Percentiles rank a stretch among this genome's conserved stretches.
These are phyloP conservation scores for Mycena latifolia DNA, from an alignment of 768 basidiomycete genomes.

Conservation along the genomic window DNA sequence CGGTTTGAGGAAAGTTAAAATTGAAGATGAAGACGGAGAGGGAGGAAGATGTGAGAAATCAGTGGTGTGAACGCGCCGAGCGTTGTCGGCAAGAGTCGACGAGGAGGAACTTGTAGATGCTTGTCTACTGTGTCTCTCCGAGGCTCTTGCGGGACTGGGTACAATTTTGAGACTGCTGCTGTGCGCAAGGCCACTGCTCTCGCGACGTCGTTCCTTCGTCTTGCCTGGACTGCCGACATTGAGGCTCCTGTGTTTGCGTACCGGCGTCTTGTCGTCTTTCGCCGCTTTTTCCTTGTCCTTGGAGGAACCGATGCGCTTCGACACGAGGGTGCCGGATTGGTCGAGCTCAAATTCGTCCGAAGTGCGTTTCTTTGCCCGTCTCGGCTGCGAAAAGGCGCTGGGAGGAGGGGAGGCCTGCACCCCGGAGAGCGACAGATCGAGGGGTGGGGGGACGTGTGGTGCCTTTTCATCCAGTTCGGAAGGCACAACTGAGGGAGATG, in stretches of 20 bases:
- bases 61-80: slow-evolving; percentile 74
- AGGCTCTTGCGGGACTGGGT: slow-evolving; percentile 45
- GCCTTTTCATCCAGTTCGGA: slow-evolving; percentile 39
- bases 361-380: slow-evolving; percentile 78
- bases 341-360: slow-evolving; percentile 90
- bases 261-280: slow-evolving; percentile 64
- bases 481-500: slow-evolving; percentile 44
- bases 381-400: slow-evolving; percentile 67
- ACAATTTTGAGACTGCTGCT: slow-evolving; percentile 52
- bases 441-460: slow-evolving; percentile 42
- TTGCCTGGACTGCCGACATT: slow-evolving; percentile 68
- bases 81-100: slow-evolving; percentile 66
- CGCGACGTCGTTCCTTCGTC: slow-evolving; percentile 66
- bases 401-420: slow-evolving; percentile 61
- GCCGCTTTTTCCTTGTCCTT: slow-evolving; percentile 61
- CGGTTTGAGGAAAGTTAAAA: slow-evolving; percentile 82
- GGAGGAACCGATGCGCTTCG: slow-evolving; percentile 55
- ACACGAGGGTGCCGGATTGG: slow-evolving; percentile 70
- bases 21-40: slow-evolving; percentile 91
- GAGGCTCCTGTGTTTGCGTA: slow-evolving; percentile 81
- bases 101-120: slow-evolving; percentile 77
- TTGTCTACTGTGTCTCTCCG: slow-evolving; percentile 71
- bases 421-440: slow-evolving; percentile 48
- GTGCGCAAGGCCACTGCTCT: slow-evolving; percentile 61
- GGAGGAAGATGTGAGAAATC: slow-evolving; percentile 94